These are phyloP conservation scores for Kuraishia capsulata DNA, from an alignment of 805 yeast genomes.

Conservation along the genomic window DNA sequence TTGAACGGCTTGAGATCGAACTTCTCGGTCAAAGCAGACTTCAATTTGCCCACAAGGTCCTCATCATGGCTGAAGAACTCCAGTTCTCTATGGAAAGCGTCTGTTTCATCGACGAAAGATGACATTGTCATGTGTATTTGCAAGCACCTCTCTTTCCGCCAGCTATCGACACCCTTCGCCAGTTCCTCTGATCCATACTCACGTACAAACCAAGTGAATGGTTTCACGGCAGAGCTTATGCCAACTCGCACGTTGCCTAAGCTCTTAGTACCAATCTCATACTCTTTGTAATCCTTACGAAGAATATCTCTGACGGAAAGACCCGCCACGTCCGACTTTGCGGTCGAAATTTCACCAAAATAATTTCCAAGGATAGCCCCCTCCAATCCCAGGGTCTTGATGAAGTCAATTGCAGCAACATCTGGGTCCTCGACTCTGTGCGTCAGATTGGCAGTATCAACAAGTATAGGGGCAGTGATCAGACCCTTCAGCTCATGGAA, in stretches of 20 bases:
- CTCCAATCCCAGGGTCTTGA: constrained; percentile 19
- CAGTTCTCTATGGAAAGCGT: constrained; percentile 35
- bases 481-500: constrained; percentile 32
- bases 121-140: constrained; percentile 41
- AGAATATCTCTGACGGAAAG: constrained; percentile 54
- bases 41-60: constrained; percentile 8
- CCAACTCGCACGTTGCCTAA: too few relatives aligned
- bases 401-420: constrained; percentile 27
- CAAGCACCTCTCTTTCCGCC: constrained; percentile 20
- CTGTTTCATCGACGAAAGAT: constrained; percentile 22
- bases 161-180: constrained; percentile 12
- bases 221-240: constrained; percentile 64
- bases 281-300: constrained; percentile 79
- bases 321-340: constrained; percentile 58
- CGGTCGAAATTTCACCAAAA: constrained; percentile 27
- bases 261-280: constrained; percentile 16
- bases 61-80: constrained; percentile 14
- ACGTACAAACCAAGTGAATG: constrained; percentile 41
- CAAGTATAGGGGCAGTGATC: constrained; percentile 56
- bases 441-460: constrained; percentile 67
- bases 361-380: constrained; percentile 5
- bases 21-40: constrained; percentile 10
- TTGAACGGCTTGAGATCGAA: constrained; percentile 15
- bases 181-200: constrained; percentile 12
- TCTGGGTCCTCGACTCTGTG: constrained; percentile 60